A percentile compares a stretch with the other conserved stretches of the same genome.
phyloP scores from a whole-genome alignment of 2,329 filamentous ascomycete genomes.

The Rugonectria rugulosa region DNA sequence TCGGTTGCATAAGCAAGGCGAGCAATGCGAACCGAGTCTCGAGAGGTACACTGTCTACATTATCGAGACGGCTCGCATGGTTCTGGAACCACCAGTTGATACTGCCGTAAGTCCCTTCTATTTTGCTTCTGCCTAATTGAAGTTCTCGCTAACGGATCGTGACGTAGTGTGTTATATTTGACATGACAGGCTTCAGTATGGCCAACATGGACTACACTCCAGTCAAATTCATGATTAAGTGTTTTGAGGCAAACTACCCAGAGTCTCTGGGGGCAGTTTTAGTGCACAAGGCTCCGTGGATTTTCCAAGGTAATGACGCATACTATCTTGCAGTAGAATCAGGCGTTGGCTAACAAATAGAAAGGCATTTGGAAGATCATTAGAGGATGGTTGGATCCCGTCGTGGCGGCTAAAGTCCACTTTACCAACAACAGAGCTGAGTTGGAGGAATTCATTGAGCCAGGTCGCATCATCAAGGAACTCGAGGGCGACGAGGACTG shows the following conservation, averaged over 20 bases:
- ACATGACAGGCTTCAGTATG: conserved; percentile 93
- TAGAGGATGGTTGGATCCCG: conserved; percentile 93
- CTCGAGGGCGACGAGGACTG: conserved; percentile 88
- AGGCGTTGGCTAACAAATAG: conserved; percentile 12
- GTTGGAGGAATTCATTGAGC: conserved; percentile 77
- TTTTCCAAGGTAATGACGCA: conserved; percentile 79
- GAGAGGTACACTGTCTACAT: conserved; percentile 92
- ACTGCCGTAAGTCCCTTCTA: conserved; percentile 75
- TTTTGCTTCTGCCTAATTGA: neutral
- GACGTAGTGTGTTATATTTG: conserved; percentile 84
- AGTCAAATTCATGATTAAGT: conserved; percentile 99
- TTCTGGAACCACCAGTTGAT: conserved; percentile 81
- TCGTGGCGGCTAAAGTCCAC: conserved; percentile 92
- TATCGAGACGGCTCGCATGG: conserved; percentile 91
- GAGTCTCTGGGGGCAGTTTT: conserved; percentile 89
- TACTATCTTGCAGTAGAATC: neutral
- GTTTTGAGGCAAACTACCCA: conserved; percentile 98
- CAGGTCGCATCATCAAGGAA: conserved; percentile 77
- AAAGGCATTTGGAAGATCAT: conserved; percentile 95
- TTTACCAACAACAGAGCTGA: conserved; percentile 87
- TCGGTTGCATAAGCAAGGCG: conserved; percentile 79
- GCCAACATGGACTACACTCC: conserved; percentile 98
- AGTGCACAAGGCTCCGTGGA: conserved; percentile 95
- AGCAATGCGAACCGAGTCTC: conserved; percentile 81
- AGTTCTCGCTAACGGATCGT: conserved; percentile 30